Evolutionary conservation across 768 basidiomycete species (phyloP).

Genomic region (Phaeotremella skinneri): DNA sequence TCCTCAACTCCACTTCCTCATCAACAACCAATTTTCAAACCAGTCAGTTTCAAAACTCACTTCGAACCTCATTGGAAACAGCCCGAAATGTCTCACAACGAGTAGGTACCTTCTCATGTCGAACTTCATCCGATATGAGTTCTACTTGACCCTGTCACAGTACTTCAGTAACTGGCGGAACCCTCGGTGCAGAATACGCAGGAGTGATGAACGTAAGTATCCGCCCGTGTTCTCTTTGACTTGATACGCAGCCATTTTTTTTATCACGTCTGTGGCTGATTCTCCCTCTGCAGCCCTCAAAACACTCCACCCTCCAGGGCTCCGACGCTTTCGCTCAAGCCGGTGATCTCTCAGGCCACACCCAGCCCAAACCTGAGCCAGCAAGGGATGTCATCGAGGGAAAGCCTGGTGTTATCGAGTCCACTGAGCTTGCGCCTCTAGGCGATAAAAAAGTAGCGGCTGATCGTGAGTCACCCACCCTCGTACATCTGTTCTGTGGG

Average conservation of each 20-base stretch:
- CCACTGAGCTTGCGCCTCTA: constrained; percentile 31
- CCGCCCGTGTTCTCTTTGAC: neutral
- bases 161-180: neutral
- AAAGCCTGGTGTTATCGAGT: constrained; percentile 28
- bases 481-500: neutral
- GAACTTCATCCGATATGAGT: neutral
- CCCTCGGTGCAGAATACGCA: constrained; percentile 8
- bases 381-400: constrained; percentile 23
- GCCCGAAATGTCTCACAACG: neutral
- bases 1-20: neutral
- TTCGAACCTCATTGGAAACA: neutral
- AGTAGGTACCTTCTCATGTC: neutral
- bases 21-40: neutral
- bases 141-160: constrained; percentile 2
- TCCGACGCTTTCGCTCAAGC: constrained; percentile 12
- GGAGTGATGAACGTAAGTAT: constrained; percentile 25
- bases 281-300: constrained; percentile 1
- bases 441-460: constrained; percentile 28
- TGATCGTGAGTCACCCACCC: constrained; percentile 26
- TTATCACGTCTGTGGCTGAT: neutral
- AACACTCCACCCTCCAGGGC: constrained; percentile 4
- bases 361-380: constrained; percentile 8
- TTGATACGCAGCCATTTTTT: neutral
- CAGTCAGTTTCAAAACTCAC: neutral
- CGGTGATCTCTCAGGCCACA: constrained; percentile 13